These are phyloP conservation scores for Senna siamea DNA, from an alignment of 306 rosid genomes.

Conservation along the genomic window DNA sequence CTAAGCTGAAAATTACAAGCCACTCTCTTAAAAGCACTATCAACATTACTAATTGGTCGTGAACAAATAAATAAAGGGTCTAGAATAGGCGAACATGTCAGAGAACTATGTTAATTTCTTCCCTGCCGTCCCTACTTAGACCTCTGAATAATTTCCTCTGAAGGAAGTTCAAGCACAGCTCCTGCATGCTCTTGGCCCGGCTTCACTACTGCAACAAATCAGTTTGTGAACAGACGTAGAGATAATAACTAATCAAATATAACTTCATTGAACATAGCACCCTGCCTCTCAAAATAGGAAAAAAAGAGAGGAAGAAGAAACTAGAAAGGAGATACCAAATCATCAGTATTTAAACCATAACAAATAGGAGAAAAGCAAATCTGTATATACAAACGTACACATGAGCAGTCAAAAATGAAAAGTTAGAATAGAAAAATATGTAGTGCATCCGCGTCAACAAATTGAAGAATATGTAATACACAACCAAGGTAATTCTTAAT, in stretches of 20 bases:
- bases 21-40: constrained; percentile 22
- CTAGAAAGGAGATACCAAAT: constrained; percentile 2
- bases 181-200: constrained; percentile 83
- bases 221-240: constrained; percentile 7
- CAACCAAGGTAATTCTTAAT: background rate
- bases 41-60: constrained; percentile 30
- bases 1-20: constrained; percentile 29
- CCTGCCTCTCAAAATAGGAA: background rate
- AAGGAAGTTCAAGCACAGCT: constrained; percentile 86
- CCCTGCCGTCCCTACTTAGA: constrained; percentile 31
- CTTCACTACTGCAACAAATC: constrained; percentile 69
- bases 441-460: background rate
- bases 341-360: background rate
- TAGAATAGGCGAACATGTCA: constrained; percentile 9
- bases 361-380: background rate
- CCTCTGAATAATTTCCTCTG: constrained; percentile 58
- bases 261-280: background rate
- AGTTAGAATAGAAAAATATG: background rate
- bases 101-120: constrained; percentile 38
- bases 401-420: background rate
- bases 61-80: constrained; percentile 32
- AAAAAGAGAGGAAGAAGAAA: background rate
- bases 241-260: background rate
- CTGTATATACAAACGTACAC: no score
- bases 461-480: background rate